phyloP scores from a whole-genome alignment of 768 basidiomycete genomes.

The Cystobasidiopsis lactophilus region DNA sequence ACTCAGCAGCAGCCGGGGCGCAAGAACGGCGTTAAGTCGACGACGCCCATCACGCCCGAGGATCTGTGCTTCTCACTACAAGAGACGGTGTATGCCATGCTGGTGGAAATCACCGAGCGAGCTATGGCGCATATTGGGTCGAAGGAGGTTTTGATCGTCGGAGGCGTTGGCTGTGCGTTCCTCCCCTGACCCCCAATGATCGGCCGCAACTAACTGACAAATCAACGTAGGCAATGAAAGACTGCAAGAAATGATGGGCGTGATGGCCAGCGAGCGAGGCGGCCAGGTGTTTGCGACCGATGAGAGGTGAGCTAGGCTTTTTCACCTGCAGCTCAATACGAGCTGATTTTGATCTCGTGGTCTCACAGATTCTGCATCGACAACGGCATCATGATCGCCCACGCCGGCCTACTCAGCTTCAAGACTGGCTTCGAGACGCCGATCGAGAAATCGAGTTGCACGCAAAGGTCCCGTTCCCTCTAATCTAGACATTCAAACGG shows the following conservation, averaged over 20 bases:
- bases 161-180: slow-evolving; percentile 91
- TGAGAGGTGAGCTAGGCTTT: slow-evolving; percentile 44
- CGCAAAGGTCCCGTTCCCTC: slow-evolving; percentile 47
- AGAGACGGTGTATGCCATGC: slow-evolving; percentile 92
- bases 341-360: neutral
- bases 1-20: no score
- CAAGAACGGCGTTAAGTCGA: neutral
- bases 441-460: slow-evolving; percentile 60
- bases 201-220: neutral
- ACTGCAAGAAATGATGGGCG: slow-evolving; percentile 95
- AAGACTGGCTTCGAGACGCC: slow-evolving; percentile 72
- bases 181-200: neutral
- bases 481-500: slow-evolving; percentile 10
- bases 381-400: slow-evolving; percentile 99
- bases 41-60: slow-evolving; percentile 55
- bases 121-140: slow-evolving; percentile 98
- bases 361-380: slow-evolving; percentile 85
- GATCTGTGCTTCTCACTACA: slow-evolving; percentile 93
- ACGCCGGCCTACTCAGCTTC: slow-evolving; percentile 75
- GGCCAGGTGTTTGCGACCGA: slow-evolving; percentile 87
- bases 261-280: slow-evolving; percentile 77
- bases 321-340: neutral
- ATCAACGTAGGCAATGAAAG: slow-evolving; percentile 57
- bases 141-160: slow-evolving; percentile 87
- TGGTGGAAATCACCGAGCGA: slow-evolving; percentile 94